Conservation (phyloP, 495 filamentous ascomycete species). For the Hypoxylon crocopeplum region DNA sequence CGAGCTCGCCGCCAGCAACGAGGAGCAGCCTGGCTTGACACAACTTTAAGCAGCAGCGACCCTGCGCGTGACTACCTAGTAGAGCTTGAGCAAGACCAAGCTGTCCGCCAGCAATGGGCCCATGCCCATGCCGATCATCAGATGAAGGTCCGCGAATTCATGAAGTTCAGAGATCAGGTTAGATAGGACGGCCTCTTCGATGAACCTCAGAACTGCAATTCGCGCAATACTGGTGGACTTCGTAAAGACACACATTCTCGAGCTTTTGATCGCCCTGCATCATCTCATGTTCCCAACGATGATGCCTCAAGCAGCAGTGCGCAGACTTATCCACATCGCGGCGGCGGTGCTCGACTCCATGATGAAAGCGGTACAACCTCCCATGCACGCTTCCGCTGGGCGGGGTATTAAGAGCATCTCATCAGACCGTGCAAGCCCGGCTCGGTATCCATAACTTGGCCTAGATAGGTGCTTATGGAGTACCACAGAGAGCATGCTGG, state of each 20-base stretch:
- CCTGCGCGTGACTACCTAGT: conserved; percentile 60
- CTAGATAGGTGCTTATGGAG: too few species aligned
- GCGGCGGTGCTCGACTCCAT: too few species aligned
- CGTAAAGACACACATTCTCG: not conserved
- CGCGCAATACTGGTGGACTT: not conserved
- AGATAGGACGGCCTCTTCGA: conserved; percentile 22
- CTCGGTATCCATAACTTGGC: too few species aligned
- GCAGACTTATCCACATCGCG: too few species aligned
- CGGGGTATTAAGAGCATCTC: too few species aligned
- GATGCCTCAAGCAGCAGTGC: too few species aligned
- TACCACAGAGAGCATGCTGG: not conserved
- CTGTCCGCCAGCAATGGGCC: conserved; percentile 69
- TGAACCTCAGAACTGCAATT: conserved; percentile 1
- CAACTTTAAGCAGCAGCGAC: conserved; percentile 56
- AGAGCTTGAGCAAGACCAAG: conserved; percentile 68
- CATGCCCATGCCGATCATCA: conserved; percentile 69
- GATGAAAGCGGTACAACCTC: too few species aligned
- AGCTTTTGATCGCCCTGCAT: not conserved
- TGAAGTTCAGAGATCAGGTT: conserved; percentile 56
- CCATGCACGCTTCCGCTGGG: too few species aligned
- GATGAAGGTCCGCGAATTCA: conserved; percentile 65
- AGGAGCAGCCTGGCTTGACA: conserved; percentile 56
- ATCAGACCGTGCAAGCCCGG: too few species aligned
- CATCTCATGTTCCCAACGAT: too few species aligned
- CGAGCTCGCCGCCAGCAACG: conserved; percentile 52